Evolutionary conservation across 768 basidiomycete species (phyloP), one percentile per base, ranked within the genome.

Genomic region (Pisolithus albus): DNA sequence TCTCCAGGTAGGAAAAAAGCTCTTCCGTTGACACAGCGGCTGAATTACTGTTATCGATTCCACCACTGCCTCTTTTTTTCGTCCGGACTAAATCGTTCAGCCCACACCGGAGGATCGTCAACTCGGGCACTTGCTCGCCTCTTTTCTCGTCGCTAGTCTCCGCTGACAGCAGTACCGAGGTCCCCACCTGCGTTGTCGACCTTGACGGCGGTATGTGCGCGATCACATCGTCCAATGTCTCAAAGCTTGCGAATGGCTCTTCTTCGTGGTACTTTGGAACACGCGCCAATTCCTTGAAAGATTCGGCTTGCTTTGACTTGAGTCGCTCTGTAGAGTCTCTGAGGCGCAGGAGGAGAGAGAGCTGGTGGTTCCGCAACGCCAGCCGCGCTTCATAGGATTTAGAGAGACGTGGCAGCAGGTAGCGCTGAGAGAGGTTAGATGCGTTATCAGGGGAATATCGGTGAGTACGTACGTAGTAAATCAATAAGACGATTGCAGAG

Each of bases 361-460:
- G 69, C 46, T 87, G 86, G 58, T 89, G 84, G 6, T 70, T 61
- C 49, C 72, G 77, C 45, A 91, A 65, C 7, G 84, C 77, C 49
- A 72, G 73, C 30, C 87, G 80, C 8, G 88, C 86, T 26, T 77
- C 63, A 24, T 74, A 75, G 1, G 84, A 80, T 45, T 71, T 75
- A 2, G 76, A 64, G 10, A 91, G 75, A 30, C 80, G 80, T 4
- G 88, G 88, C 23, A 88, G 76, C 21, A 91, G 70, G 59, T 82
- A 80, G 34, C 80, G 79, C 88, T 90, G 53, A 45, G 19, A n/a
- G 11, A 49, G 38, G 60, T 50, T 61, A 56, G 30, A 19, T 53
- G 24, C 32, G 46, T 9, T 23, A 41, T 21, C 40, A 11, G 41
- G 5, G 21, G 41, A 21, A 13, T 34, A n/a, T 42, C 32, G 13